Base-by-base conservation (phyloP, 2,329 filamentous ascomycete species). In the Sporothrix sp. region DNA sequence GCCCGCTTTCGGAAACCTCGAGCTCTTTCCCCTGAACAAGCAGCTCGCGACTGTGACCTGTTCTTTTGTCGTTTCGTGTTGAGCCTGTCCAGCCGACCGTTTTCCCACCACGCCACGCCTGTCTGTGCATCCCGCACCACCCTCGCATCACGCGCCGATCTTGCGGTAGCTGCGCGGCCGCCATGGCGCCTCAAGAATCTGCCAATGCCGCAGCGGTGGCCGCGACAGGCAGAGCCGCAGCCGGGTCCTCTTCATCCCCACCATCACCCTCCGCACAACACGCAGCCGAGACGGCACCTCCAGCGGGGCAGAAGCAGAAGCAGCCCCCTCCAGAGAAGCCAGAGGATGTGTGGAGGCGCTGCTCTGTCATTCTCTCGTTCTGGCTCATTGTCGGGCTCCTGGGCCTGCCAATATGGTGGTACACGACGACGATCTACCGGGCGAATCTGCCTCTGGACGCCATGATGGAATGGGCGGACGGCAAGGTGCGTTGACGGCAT, bases 331-430 rank as follows among this genome's bases (percentile, higher is more conserved):
- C 87, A 27, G 90, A 97, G 70, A 84, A 80, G 56, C 69, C 77
- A 18, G 75, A 83, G 58, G 81, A 84, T 56, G 72, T 84, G 47
- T 79, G 78, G 62, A 79, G 84, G 52, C 83, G 93, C 50, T 79
- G 80, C 43, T 73, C 74, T 55, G 84, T 97, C 46, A 82, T 98
- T 55, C 65, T 86, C 55, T 91, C 91, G 8, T 97, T 96, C 67
- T 98, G 93, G 93, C 71, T 81, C 5, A 81, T 97, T 33, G 87
- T 95, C 7, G 64, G 95, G 7, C 76, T 84, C 27, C 69, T 98
- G 6, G 93, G 93, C 3, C 66, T 98, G 57, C 93, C 93, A 52
- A 84, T 95, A 77, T 98, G 93, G 93, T 94, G 88, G 82, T 82
- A 82, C 65, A 97, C 93, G 0, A 98, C 93, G 4, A 85, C 86